A percentile compares a stretch with the other conserved stretches of the same genome.
phyloP scores from a whole-genome alignment of 106 monocot genomes.

The Xerophyta viscosa region DNA sequence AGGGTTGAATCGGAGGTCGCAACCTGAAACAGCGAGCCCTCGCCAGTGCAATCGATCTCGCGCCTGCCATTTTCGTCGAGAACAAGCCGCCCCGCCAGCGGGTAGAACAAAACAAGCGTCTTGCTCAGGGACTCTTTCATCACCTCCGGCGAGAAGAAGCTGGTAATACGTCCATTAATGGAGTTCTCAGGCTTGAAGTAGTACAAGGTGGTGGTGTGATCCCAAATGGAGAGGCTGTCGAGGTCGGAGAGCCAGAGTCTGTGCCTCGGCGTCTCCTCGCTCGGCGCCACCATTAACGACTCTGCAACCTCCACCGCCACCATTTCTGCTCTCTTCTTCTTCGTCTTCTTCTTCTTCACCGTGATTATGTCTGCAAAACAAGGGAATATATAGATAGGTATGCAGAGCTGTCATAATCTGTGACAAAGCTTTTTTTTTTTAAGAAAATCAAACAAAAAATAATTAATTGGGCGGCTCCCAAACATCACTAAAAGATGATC shows the following conservation, averaged over 20 bases:
- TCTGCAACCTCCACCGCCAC: background rate
- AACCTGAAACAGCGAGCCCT: conserved; percentile 43
- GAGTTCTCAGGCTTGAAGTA: background rate
- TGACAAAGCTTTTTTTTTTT: too few relatives aligned
- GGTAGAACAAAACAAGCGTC: background rate
- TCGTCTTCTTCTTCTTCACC: too few relatives aligned
- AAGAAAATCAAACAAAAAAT: too few relatives aligned
- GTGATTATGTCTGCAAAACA: too few relatives aligned
- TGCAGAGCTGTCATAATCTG: too few relatives aligned
- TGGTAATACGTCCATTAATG: background rate
- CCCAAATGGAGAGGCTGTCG: background rate
- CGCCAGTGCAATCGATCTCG: conserved; percentile 51
- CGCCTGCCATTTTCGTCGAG: too few relatives aligned
- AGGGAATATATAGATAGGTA: too few relatives aligned
- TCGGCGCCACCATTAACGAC: background rate
- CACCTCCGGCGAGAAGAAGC: background rate
- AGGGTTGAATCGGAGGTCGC: conserved; percentile 35
- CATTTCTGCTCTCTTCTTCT: background rate
- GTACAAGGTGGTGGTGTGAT: background rate
- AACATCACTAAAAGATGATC: too few relatives aligned
- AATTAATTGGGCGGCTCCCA: too few relatives aligned
- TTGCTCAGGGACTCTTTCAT: background rate
- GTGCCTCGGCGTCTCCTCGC: conserved; percentile 1
- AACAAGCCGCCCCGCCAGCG: background rate
- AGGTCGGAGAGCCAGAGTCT: background rate